phyloP scores from a whole-genome alignment of 352 stramenopile genomes.

The Globisporangium middletonii region DNA sequence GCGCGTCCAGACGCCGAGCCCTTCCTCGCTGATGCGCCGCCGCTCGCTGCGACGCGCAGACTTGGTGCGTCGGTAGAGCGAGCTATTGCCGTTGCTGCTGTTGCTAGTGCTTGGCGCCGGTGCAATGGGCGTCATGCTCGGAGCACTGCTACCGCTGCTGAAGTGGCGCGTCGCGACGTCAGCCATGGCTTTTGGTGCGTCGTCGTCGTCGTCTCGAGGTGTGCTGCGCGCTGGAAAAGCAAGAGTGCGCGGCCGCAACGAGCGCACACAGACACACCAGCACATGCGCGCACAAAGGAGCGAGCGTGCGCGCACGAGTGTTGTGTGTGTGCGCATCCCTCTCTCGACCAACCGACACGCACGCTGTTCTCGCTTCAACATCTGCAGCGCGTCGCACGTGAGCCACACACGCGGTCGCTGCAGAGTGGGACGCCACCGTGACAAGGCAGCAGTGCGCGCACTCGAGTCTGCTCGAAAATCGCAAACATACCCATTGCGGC shows the following conservation, averaged over 20 bases:
- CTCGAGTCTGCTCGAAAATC: too few relatives aligned
- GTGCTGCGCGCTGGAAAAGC: conserved; percentile 18
- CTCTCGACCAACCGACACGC: not conserved
- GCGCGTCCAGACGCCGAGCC: conserved; percentile 33
- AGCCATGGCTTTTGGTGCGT: not conserved
- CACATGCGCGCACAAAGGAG: not conserved
- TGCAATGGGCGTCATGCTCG: not conserved
- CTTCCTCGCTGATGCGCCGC: conserved; percentile 26
- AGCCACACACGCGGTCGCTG: conserved; percentile 5
- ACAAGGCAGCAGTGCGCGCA: not conserved
- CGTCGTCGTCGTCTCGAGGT: conserved; percentile 4
- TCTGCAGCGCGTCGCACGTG: not conserved
- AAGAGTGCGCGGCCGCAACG: conserved; percentile 1
- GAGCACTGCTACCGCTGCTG: not conserved
- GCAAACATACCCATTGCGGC: not conserved
- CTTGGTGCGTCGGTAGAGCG: conserved; percentile 8
- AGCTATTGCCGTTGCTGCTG: not conserved
- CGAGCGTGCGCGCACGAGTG: too few relatives aligned
- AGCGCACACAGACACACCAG: not conserved
- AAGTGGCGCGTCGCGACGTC: not conserved
- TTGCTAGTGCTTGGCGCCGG: too few relatives aligned
- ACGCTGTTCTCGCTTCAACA: conserved; percentile 8
- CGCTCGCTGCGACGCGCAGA: conserved; percentile 13
- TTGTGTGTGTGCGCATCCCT: too few relatives aligned
- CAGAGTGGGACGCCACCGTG: conserved; percentile 8